These are phyloP conservation scores for Mycena galopus DNA, from an alignment of 768 basidiomycete genomes.

Conservation along the genomic window DNA sequence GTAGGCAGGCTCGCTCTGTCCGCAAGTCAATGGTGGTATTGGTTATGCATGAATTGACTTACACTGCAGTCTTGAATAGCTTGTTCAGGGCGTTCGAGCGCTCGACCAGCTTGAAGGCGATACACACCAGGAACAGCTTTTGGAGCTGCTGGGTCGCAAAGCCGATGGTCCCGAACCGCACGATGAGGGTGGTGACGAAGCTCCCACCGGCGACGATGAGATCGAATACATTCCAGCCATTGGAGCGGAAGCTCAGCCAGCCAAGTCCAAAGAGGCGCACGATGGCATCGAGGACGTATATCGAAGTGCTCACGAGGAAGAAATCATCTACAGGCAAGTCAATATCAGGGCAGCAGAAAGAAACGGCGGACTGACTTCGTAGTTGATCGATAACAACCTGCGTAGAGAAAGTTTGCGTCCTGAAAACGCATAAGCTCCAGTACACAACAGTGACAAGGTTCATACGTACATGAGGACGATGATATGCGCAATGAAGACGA, in stretches of 20 bases:
- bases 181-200: slow-evolving; percentile 84
- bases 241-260: slow-evolving; percentile 84
- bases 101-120: slow-evolving; percentile 95
- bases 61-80: slow-evolving; percentile 97
- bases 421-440: slow-evolving; percentile 45
- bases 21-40: slow-evolving; percentile 15
- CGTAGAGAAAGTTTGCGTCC: slow-evolving; percentile 84
- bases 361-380: slow-evolving; percentile 63
- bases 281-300: slow-evolving; percentile 83
- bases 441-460: neutral
- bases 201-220: slow-evolving; percentile 84
- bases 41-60: slow-evolving; percentile 52
- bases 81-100: slow-evolving; percentile 90
- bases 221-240: slow-evolving; percentile 97
- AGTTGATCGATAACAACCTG: slow-evolving; percentile 62
- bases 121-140: slow-evolving; percentile 92
- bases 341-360: slow-evolving; percentile 5
- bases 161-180: slow-evolving; percentile 65
- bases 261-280: slow-evolving; percentile 90
- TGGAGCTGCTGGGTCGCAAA: slow-evolving; percentile 77
- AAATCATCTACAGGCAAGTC: slow-evolving; percentile 67
- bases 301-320: slow-evolving; percentile 77
- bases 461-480: slow-evolving; percentile 81
- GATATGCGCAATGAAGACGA: slow-evolving; percentile 86
- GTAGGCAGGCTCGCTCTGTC: slow-evolving; percentile 86